Base-by-base conservation (phyloP, 129 eudicot species). In the Tagetes patula region DNA sequence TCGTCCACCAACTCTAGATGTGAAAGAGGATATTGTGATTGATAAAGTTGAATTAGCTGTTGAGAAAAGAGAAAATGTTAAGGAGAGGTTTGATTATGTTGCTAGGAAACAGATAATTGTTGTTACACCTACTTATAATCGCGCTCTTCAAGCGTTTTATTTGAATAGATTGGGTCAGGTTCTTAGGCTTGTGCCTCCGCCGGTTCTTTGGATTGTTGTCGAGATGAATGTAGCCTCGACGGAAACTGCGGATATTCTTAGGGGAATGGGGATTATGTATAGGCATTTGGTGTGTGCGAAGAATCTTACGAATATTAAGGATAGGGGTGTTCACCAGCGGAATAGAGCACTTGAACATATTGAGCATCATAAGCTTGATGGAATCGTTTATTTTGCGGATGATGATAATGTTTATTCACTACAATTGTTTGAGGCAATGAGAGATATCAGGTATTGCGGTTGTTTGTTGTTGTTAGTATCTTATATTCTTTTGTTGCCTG, bases 381-480 rank as follows among this genome's bases (percentile, higher is more conserved):
- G 98, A 33, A 81, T 90, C 65, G 98, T 94, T 52, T 94, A 87
- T 77, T 94, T 94, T 87, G 98, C 93, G 1, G 98, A 94, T 78
- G 98, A 94, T 53, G 98, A 94, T 80, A 94, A 94, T 77, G 67
- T 94, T 45, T 94, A 94, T 65, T 87, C 98, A 1, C 88, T 94
- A 1, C 91, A 94, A 67, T 73, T 94, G 69, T 90, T 94, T 63
- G 87, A 90, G 75, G 71, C 79, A 27, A 52, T 90, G 37, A 86
- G 98, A 76, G 78, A 79, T 31, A 88, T 94, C 86, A 86, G 92
- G 98, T 93, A 85, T 59, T 32, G 37, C 47, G 2, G 4, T 39
- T 2, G 3, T 39, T 39, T 4, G 4, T 2, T 4, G 65, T 73
- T 53, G 0, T 4, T 47, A 3, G 27, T 20, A 46, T 20, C 3